Evolutionary conservation across 495 filamentous ascomycete genomes (phyloP), one percentile per base, ranked within the genome.

Genomic region (Aspergillus taichungensis): DNA sequence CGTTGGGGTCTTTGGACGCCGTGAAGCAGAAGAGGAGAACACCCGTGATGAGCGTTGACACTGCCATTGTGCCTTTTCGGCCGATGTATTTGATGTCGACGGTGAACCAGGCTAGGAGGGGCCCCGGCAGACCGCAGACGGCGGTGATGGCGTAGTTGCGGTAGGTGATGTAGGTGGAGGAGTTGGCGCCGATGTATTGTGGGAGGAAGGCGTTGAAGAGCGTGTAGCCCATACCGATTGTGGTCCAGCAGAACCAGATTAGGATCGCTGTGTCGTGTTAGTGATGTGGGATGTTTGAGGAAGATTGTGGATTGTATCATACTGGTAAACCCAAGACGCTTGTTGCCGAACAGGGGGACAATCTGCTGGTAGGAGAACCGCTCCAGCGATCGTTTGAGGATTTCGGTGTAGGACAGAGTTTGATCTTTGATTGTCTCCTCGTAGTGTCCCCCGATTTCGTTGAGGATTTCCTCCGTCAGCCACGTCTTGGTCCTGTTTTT

Each of bases 61-160:
- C 43, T 11, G 66, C 74, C 52, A 78, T 72, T 0, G 75, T 80
- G 44, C 74, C 69, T 51, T 73, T 76, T 8, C 77, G 69, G 13
- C 77, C 77, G 30, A 80, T 52, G 32, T 67, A 70, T 33, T 63
- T 66, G 40, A 73, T 46, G 32, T 79, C 68, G 36, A 81, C 69
- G 5, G 63, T 61, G 18, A 52, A 62, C 40, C 62, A 64, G n/a
- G 61, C 74, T 13, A 77, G 43, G 27, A 80, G 58, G 7, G 68
- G 67, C 3, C 75, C 77, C 0, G 75, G 75, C 13, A 80, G 66
- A 6, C 75, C 74, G 34, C 69, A 65, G 29, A 74, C 63, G 0
- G 72, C 67, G 9, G 68, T 77, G 46, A 81, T 77, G 42, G 66
- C 62, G 49, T 75, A 70, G 51, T 79, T 75, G 29, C 75, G 72